Base-by-base conservation (phyloP, 2,329 filamentous ascomycete species). In the Exophiala calicioides region DNA sequence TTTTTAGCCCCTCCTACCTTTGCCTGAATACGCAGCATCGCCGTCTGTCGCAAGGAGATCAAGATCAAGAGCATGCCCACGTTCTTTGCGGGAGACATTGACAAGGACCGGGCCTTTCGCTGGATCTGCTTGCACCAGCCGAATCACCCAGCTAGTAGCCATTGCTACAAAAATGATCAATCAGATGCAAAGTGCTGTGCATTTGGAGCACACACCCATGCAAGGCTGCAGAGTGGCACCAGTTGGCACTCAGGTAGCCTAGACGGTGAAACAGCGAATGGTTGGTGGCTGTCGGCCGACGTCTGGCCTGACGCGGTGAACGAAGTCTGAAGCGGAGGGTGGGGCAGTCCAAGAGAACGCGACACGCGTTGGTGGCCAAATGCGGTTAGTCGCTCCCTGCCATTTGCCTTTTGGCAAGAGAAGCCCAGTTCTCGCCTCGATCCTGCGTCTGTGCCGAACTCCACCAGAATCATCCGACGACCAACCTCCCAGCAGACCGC, bases 41-140 rank as follows among this genome's bases (percentile, higher is more conserved):
- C 77, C 76, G 60, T 84, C 80, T 19, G 79, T 82, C 18, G 75
- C 80, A 8, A 76, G 66, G 20, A 84, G 67, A 43, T 72, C 72
- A 27, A 82, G 60, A 57, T 82, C 77, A 7, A 82, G 44, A 10
- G 39, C 43, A 27, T 57, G 41, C 15, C 64, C 62, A 9, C 60
- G 44, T 45, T 52, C 15, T 52, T 62, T 42, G 62, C 65, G 36
- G 12, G 65, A 62, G 46, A 80, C 70, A 55, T 78, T 70, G 23
- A 82, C 59, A 12, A 84, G 67, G 16, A 82, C 67, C 4, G 52
- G 52, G 16, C 18, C 40, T 10, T 30, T 39, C 9, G 15, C 34
- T 16, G 44, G 48, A 23, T 55, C 44, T 33, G 41, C 47, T 32
- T 49, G 40, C 9, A 30, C 15, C 21, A 53, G 50, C 21, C 52